Evolutionary conservation across 768 basidiomycete species (phyloP).

Genomic region (Chiua virens): DNA sequence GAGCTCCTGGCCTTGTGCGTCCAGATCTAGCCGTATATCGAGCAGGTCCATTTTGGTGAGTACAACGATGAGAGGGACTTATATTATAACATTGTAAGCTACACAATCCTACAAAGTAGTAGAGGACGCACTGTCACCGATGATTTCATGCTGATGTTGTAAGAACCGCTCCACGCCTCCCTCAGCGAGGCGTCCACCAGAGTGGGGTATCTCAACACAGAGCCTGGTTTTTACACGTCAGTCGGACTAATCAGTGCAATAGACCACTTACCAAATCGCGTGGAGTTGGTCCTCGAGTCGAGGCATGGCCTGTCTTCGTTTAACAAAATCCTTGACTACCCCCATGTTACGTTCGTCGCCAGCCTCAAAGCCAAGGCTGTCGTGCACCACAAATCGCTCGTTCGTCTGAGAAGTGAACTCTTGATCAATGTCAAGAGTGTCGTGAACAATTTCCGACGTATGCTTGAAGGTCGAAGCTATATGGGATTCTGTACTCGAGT

Average conservation of each 20-base stretch:
- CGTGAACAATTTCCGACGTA: not conserved
- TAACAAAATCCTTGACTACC: constrained; percentile 2
- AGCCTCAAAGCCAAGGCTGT: constrained; percentile 17
- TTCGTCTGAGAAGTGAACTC: constrained; percentile 15
- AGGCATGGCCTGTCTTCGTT: constrained; percentile 1
- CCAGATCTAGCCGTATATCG: not conserved
- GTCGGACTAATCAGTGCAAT: too few relatives aligned
- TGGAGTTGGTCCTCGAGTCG: constrained; percentile 8
- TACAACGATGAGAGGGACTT: constrained; percentile 16
- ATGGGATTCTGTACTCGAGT: not conserved
- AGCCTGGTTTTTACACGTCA: not conserved
- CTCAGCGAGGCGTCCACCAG: not conserved
- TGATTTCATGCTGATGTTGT: not conserved
- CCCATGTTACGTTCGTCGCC: constrained; percentile 7
- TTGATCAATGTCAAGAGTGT: constrained; percentile 3
- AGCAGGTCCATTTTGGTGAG: constrained; percentile 18
- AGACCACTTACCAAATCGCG: constrained; percentile 10
- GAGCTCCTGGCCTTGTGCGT: not conserved
- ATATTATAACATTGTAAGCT: not conserved
- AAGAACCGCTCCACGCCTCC: not conserved
- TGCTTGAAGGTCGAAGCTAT: not conserved
- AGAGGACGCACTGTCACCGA: not conserved
- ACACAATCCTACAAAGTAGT: too few relatives aligned
- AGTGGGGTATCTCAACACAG: not conserved
- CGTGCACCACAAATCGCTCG: constrained; percentile 17